phyloP scores from a whole-genome alignment of 78 protist species.

The Tieghemostelium lacteum region DNA sequence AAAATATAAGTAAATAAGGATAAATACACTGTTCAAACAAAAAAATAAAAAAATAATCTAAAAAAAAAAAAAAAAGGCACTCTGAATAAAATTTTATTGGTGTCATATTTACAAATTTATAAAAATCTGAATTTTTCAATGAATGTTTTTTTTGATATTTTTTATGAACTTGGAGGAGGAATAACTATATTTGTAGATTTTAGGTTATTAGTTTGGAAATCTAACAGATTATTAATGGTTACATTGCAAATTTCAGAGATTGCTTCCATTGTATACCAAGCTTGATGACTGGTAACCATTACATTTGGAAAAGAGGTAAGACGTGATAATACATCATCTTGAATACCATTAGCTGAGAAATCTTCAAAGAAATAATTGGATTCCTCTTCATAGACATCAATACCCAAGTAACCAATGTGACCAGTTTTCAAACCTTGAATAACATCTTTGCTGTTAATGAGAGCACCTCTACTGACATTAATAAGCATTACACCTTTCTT shows the following conservation, averaged over 20 bases:
- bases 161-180: too few species aligned
- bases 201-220: too few species aligned
- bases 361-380: conserved; percentile 85
- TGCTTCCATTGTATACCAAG: conserved; percentile 91
- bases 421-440: conserved; percentile 82
- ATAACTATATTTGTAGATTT: too few species aligned
- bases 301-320: conserved; percentile 81
- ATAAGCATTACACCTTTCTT: conserved; percentile 87
- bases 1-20: too few species aligned
- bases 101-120: too few species aligned
- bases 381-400: conserved; percentile 94
- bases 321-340: conserved; percentile 81
- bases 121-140: too few species aligned
- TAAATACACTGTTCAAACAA: too few species aligned
- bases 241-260: conserved; percentile 81
- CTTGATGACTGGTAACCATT: conserved; percentile 91
- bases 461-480: conserved; percentile 91
- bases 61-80: too few species aligned
- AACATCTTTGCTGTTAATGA: conserved; percentile 85
- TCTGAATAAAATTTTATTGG: too few species aligned
- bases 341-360: conserved; percentile 32
- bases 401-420: conserved; percentile 82
- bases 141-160: too few species aligned
- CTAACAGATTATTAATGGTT: conserved; percentile 60
- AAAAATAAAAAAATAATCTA: too few species aligned